Evolutionary conservation across 305 asterid species (phyloP), one percentile per base, ranked within the genome.

Genomic region (Fraxinus albicans): DNA sequence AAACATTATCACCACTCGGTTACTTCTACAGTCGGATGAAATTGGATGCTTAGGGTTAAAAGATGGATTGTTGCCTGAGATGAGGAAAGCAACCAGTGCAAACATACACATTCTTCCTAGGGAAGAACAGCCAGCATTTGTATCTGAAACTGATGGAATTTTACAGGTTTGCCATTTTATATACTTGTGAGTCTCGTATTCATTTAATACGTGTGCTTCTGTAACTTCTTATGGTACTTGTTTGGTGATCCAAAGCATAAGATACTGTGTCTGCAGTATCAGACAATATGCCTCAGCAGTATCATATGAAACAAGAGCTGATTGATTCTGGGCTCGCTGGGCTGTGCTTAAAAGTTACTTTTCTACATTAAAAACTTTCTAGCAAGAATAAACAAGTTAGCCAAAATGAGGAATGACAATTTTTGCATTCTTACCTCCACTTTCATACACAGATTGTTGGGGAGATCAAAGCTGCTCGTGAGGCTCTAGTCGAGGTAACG

Each of bases 1-100:
- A 86, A 94, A 93, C 78, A 77, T 94, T 82, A 77, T 94, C 58
- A 92, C 97, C 67, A 96, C 98, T 81, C 89, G 98, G 76, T 88
- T 96, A 70, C 90, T 96, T 77, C 85, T 96, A 87, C 94, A 90
- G 73, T 88, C 97, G 29, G 98, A 92, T 83, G 98, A 96, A 86
- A 83, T 90, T 84, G 91, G 88, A 80, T 91, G 97, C 85, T 80
- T 91, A 63, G 87, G 86, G 63, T 90, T 91, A 75, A 87, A 84
- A 82, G 89, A 86, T 84, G 88, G 91, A 75, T 84, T 89, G 58
- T 81, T 87, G 25, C 87, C 89, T 79, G 93, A 90, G 73, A 78
- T 92, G 81, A 90, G 91, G 69, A 93, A 91, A 86, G 78, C 91
- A 47, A 86, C 89, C 82, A 97, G 94, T 79, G 99, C 93, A 29